Base-by-base conservation (phyloP, 2,329 filamentous ascomycete species). In the Diaporthe batatas region DNA sequence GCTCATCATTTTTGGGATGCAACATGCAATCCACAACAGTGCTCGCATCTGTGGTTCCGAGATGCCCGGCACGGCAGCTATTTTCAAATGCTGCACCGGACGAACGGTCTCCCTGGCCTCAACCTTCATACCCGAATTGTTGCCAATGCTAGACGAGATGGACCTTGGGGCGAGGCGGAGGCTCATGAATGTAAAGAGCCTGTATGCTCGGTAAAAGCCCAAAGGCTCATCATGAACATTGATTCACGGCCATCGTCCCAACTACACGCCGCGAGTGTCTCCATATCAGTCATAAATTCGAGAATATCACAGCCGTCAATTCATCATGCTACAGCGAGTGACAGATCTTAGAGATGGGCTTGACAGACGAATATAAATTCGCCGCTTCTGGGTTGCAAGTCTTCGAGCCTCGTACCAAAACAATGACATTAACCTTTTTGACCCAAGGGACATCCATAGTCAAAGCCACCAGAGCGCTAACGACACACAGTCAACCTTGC, bases 141-240 rank as follows among this genome's bases (percentile, higher is more conserved):
- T 14, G 11, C 36, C 36, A 39, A 10, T 39, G 11, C 36, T 39
- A 5, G 10, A 39, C 2, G 1, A 36, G 2, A 14, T 39, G 3
- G 12, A 39, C 29, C 29, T 2, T 29, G 2, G 11, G 11, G 36
- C 1, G 36, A 5, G 36, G 57, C 6, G 23, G 3, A 21, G 16
- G 21, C 11, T 21, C 10, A 0, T 29, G 8, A 18, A 4, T 14
- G 7, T 3, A 18, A 7, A 23, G n/a, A 25, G 2, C 1, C 12
- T 18, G 1, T 4, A 5, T 25, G 7, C 11, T 3, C 12, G 7
- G 11, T 6, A 10, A 1, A 0, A 25, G 11, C 16, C 21, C 4
- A n/a, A 32, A 62, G 0, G 10, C 23, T 32, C 23, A 21, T 32
- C 23, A 0, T 6, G 6, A 39, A 29, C 3, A 14, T 1, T 47